Evolutionary conservation across 208 protist species (phyloP), one percentile per base, ranked within the genome.

Genomic region (Wallacemonas sp.): DNA sequence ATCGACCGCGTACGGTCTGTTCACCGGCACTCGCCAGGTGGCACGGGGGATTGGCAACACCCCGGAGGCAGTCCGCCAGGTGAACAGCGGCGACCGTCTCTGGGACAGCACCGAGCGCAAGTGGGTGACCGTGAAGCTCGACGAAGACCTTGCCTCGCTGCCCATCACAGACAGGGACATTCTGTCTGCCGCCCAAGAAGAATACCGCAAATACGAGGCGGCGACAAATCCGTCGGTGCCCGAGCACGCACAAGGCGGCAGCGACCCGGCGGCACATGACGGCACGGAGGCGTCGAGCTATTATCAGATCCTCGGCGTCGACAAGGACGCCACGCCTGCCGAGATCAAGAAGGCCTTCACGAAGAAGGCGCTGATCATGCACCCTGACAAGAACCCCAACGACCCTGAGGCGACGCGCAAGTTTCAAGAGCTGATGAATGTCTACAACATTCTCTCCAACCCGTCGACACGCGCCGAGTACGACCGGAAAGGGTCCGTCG

Each of bases 401-500:
- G 66, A 86, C 66, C 57, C 75, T 3, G 63, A 69, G 10, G 83
- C 83, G 10, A 81, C 66, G 0, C 13, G 45, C n/a, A 54, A 70
- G 26, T 93, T 91, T 63, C 76, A 89, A 63, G 54, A 76, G 32
- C 29, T 95, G 21, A 70, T 72, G 27, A 76, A 84, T 50, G 77
- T 83, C n/a, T 87, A 95, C 63, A 78, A 79, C 53, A 66, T 88
- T 21, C 81, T 95, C 15, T 79, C 68, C 36, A 72, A 95, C 69
- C 60, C 74, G 34, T 41, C 41, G 21, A 73, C 48, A 10, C 78
- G 87, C 8, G 50, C 45, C 1, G 50, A 69, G 24, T 95, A 93
- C 72, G 89, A 95, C 63, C 61, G 45, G 4, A 52, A 71, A 52
- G 73, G 73, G 22, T 63, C 29, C n/a, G 66, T 68, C 2, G 70